Conservation (phyloP, 768 basidiomycete species). For the Lactarius hatsudake region DNA sequence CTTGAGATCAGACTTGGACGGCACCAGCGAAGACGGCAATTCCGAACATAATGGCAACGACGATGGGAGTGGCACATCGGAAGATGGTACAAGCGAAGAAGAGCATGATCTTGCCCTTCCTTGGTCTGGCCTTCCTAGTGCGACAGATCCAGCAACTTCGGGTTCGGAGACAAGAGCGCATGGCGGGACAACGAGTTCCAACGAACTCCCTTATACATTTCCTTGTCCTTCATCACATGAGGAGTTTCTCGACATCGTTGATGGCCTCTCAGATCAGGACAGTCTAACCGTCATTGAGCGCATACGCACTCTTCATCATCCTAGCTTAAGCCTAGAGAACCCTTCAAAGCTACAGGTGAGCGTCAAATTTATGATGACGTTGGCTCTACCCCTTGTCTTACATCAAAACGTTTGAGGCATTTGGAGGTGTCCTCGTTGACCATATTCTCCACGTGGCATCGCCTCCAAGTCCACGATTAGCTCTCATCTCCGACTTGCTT, state of each 20-base stretch:
- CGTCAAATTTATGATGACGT: slow-evolving; percentile 9
- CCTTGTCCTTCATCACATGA: slow-evolving; percentile 83
- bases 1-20: slow-evolving; percentile 29
- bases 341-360: slow-evolving; percentile 87
- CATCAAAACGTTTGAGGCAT: slow-evolving; percentile 43
- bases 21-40: slow-evolving; percentile 23
- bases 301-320: slow-evolving; percentile 87
- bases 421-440: slow-evolving; percentile 80
- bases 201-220: slow-evolving; percentile 90
- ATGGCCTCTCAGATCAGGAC: slow-evolving; percentile 66
- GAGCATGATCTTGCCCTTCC: slow-evolving; percentile 31
- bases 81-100: slow-evolving; percentile 31
- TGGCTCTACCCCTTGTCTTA: slow-evolving; percentile 9
- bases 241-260: slow-evolving; percentile 83
- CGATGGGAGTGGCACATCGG: slow-evolving; percentile 35
- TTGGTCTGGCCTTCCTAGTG: background rate
- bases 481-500: slow-evolving; percentile 60
- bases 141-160: background rate
- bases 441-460: slow-evolving; percentile 77
- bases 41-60: slow-evolving; percentile 30
- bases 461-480: slow-evolving; percentile 57
- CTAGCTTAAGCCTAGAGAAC: slow-evolving; percentile 88
- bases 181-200: slow-evolving; percentile 20
- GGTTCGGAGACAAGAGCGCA: slow-evolving; percentile 1
- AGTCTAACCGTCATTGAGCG: slow-evolving; percentile 82